These are phyloP conservation scores for Elongisporangium anandrum DNA, from an alignment of 352 stramenopile species.

Conservation along the genomic window DNA sequence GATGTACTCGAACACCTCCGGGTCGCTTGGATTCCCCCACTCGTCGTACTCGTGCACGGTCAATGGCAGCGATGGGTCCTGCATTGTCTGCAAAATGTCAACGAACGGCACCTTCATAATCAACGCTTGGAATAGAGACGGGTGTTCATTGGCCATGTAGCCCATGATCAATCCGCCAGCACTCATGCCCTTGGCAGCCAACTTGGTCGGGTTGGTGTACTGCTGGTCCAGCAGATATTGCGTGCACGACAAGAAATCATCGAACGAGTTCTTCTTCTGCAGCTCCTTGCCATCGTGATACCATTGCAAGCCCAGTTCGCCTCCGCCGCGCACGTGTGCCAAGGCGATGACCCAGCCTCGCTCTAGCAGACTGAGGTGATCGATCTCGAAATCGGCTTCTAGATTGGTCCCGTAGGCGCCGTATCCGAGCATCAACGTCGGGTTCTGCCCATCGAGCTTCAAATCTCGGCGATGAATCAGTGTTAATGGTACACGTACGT, in stretches of 20 bases:
- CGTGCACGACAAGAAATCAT: constrained; percentile 77
- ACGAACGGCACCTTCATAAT: constrained; percentile 90
- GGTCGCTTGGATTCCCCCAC: constrained; percentile 76
- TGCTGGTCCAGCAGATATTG: constrained; percentile 51
- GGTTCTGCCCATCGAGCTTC: constrained; percentile 48
- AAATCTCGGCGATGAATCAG: constrained; percentile 70
- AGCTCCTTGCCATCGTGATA: constrained; percentile 78
- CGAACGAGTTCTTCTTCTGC: constrained; percentile 83
- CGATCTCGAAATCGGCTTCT: constrained; percentile 82
- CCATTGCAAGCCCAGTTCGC: constrained; percentile 84
- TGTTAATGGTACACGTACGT: constrained; percentile 61
- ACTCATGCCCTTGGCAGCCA: constrained; percentile 80
- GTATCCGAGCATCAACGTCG: constrained; percentile 86
- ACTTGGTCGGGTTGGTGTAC: constrained; percentile 52
- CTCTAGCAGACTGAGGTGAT: constrained; percentile 79
- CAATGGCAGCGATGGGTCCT: constrained; percentile 75
- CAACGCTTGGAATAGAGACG: constrained; percentile 66
- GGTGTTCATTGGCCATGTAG: constrained; percentile 79
- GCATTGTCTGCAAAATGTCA: constrained; percentile 86
- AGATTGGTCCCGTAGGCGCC: constrained; percentile 88
- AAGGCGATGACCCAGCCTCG: constrained; percentile 88
- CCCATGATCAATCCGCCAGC: constrained; percentile 87
- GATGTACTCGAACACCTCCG: constrained; percentile 58
- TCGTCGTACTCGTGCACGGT: constrained; percentile 92
- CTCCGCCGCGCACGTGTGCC: constrained; percentile 87